Evolutionary conservation across 495 filamentous ascomycete species (phyloP).

Genomic region (Penicillium cataractarum): DNA sequence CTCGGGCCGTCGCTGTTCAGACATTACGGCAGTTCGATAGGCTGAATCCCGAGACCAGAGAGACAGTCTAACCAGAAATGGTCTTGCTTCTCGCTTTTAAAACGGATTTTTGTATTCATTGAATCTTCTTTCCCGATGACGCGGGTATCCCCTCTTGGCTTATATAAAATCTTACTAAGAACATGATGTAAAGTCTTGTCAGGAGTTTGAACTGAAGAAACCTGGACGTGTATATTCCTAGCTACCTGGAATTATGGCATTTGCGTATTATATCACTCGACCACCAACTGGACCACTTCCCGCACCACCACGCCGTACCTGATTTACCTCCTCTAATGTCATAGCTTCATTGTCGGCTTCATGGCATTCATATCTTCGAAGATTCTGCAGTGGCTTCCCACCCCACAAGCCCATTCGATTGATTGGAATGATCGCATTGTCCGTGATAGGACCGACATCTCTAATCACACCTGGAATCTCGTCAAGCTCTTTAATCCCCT

Average conservation of each 20-base stretch:
- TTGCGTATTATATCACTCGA: no score
- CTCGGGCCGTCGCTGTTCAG: no score
- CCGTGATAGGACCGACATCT: conserved; percentile 11
- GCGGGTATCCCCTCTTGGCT: no score
- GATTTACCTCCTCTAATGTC: neutral
- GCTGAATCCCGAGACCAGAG: neutral
- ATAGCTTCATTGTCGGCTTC: conserved; percentile 13
- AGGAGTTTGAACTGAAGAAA: no score
- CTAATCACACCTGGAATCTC: conserved; percentile 23
- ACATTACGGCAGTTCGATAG: neutral
- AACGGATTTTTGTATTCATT: neutral
- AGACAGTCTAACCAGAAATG: neutral
- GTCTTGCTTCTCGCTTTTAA: neutral
- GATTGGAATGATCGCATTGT: neutral
- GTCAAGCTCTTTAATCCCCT: conserved; percentile 21
- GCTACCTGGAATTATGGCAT: no score
- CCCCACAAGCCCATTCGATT: conserved; percentile 12
- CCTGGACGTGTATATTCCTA: no score
- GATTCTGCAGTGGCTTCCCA: conserved; percentile 5
- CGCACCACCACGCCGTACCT: conserved; percentile 5
- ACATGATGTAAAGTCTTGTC: no score
- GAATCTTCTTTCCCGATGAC: no score
- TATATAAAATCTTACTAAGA: no score
- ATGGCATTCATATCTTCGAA: conserved; percentile 11
- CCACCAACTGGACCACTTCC: no score